These are phyloP conservation scores for Jamesozyma gamospora DNA, from an alignment of 805 yeast genomes.

Conservation along the genomic window DNA sequence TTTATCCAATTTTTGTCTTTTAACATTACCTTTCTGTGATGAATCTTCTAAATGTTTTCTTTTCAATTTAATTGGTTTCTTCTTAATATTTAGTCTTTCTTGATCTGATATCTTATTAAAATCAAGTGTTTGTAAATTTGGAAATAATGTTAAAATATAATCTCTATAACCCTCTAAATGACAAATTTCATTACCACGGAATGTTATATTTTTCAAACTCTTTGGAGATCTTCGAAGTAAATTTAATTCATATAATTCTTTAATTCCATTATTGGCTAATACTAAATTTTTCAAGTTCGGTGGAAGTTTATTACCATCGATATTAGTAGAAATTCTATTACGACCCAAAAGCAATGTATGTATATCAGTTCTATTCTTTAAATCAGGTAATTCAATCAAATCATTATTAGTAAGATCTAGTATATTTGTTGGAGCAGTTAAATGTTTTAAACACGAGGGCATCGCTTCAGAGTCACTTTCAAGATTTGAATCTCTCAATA, in stretches of 20 bases:
- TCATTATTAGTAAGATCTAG: slow-evolving; percentile 74
- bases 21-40: neutral
- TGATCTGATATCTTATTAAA: slow-evolving; percentile 40
- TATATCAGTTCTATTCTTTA: slow-evolving; percentile 30
- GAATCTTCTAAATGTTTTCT: neutral
- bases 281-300: slow-evolving; percentile 37
- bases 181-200: slow-evolving; percentile 52
- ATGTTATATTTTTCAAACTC: slow-evolving; percentile 38
- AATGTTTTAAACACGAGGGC: slow-evolving; percentile 33
- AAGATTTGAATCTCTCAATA: slow-evolving; percentile 29
- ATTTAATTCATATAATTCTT: slow-evolving; percentile 38
- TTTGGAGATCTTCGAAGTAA: slow-evolving; percentile 33
- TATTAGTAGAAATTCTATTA: slow-evolving; percentile 42
- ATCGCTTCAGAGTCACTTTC: slow-evolving; percentile 35
- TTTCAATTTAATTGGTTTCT: slow-evolving; percentile 17
- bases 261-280: slow-evolving; percentile 43
- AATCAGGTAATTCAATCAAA: slow-evolving; percentile 47
- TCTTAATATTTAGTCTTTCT: slow-evolving; percentile 40
- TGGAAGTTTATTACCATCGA: slow-evolving; percentile 28
- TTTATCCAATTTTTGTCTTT: slow-evolving; percentile 1
- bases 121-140: slow-evolving; percentile 57
- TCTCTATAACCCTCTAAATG: slow-evolving; percentile 44
- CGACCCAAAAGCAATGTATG: slow-evolving; percentile 50
- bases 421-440: slow-evolving; percentile 39
- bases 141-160: slow-evolving; percentile 51